phyloP scores from a whole-genome alignment of 2,329 filamentous ascomycete species.

The Aspergillus pseudonomiae region DNA sequence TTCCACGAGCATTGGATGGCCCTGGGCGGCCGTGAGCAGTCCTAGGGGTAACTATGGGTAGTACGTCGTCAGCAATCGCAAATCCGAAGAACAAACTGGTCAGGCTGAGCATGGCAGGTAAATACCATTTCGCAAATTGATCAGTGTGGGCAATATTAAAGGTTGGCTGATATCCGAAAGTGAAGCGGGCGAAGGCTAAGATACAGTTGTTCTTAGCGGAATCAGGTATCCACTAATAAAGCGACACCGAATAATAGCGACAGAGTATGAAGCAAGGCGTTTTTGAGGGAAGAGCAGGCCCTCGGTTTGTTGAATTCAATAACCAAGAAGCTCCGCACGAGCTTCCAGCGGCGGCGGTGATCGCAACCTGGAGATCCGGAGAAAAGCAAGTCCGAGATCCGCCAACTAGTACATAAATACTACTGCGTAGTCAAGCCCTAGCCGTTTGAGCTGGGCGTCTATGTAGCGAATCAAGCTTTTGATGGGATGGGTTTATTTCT shows the following conservation, averaged over 20 bases:
- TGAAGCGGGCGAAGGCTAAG: background rate
- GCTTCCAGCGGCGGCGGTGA: constrained; percentile 15
- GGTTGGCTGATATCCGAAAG: background rate
- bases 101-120: background rate
- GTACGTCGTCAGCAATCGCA: background rate
- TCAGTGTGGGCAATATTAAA: constrained; percentile 2
- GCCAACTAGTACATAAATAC: background rate
- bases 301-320: constrained; percentile 3
- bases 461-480: constrained; percentile 5
- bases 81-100: background rate
- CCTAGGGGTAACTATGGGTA: constrained; percentile 64
- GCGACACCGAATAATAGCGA: background rate
- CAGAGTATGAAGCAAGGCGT: constrained; percentile 25
- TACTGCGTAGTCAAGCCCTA: background rate
- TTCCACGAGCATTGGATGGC: constrained; percentile 96
- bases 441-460: background rate
- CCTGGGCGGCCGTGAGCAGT: constrained; percentile 91
- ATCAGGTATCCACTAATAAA: background rate
- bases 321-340: constrained; percentile 15
- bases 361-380: constrained; percentile 16
- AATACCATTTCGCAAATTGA: constrained; percentile 7
- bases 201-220: background rate
- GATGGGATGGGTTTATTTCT: constrained; percentile 4
- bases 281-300: constrained; percentile 21
- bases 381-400: constrained; percentile 16